These are phyloP conservation scores for Candida insectorum DNA, from an alignment of 805 yeast species.

Conservation along the genomic window DNA sequence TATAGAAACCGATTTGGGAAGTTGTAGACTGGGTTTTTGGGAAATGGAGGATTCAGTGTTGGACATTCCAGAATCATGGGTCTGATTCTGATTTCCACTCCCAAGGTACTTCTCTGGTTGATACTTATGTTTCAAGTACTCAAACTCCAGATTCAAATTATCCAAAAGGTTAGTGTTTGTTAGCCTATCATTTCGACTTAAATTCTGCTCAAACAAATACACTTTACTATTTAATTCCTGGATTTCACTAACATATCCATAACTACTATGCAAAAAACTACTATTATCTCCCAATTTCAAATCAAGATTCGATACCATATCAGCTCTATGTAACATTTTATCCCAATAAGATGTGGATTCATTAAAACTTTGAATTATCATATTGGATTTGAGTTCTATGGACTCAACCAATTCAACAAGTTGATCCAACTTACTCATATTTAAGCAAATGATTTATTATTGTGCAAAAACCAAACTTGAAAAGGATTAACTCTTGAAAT, in stretches of 20 bases:
- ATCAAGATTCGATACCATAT: conserved; percentile 24
- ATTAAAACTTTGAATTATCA: conserved; percentile 17
- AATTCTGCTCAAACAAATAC: conserved; percentile 30
- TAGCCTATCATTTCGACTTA: conserved; percentile 26
- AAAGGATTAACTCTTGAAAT: no score
- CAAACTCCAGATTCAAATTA: conserved; percentile 27
- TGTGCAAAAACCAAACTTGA: no score
- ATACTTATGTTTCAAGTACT: conserved; percentile 19
- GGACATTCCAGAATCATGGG: conserved; percentile 5
- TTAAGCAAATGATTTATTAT: no score
- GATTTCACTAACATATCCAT: conserved; percentile 20
- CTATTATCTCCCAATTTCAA: conserved; percentile 24
- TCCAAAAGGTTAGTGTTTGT: conserved; percentile 30
- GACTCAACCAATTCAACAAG: conserved; percentile 27
- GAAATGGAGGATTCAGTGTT: not conserved
- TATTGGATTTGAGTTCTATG: conserved; percentile 25
- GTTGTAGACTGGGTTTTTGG: not conserved
- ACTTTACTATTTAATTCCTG: conserved; percentile 29
- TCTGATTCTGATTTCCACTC: conserved; percentile 21
- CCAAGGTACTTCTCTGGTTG: conserved; percentile 15
- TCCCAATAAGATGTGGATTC: conserved; percentile 23
- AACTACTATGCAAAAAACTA: conserved; percentile 20
- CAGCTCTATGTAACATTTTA: conserved; percentile 17
- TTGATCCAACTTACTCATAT: conserved; percentile 20
- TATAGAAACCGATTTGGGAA: conserved; percentile 23